Evolutionary conservation across 2,329 filamentous ascomycete species (phyloP).

Genomic region (Trichoderma pleuroti): DNA sequence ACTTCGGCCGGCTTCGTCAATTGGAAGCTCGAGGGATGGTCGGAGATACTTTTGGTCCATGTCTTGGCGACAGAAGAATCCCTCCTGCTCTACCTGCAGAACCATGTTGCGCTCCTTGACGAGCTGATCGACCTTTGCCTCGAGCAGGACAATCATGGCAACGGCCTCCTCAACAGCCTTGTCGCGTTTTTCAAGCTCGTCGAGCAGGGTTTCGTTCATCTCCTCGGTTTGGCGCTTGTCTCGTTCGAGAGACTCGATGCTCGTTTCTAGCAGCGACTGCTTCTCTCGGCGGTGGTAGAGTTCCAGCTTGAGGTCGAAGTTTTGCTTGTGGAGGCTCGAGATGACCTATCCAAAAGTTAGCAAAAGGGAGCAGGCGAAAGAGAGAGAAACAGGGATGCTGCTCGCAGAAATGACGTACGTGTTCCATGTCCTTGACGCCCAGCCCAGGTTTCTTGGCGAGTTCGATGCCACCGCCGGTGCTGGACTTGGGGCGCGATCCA

Average conservation of each 20-base stretch:
- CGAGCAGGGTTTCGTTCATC: constrained; percentile 55
- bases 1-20: constrained; percentile 23
- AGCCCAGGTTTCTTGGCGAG: constrained; percentile 49
- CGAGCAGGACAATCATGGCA: constrained; percentile 63
- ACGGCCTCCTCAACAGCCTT: constrained; percentile 69
- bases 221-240: constrained; percentile 53
- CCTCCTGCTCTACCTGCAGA: constrained; percentile 45
- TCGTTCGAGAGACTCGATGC: constrained; percentile 52
- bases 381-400: background rate
- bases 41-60: constrained; percentile 30
- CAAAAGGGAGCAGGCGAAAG: background rate
- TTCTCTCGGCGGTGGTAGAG: constrained; percentile 65
- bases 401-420: constrained; percentile 40
- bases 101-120: constrained; percentile 53
- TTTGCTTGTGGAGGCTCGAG: constrained; percentile 68
- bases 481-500: constrained; percentile 42
- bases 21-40: constrained; percentile 20
- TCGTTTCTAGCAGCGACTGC: constrained; percentile 56
- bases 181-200: constrained; percentile 64
- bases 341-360: constrained; percentile 46
- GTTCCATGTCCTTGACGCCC: constrained; percentile 66
- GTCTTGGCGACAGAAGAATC: constrained; percentile 33
- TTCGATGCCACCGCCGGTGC: constrained; percentile 37
- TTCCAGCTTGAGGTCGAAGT: constrained; percentile 73
- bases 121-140: constrained; percentile 55